phyloP scores from a whole-genome alignment of 768 basidiomycete genomes.

The Russula emetica region DNA sequence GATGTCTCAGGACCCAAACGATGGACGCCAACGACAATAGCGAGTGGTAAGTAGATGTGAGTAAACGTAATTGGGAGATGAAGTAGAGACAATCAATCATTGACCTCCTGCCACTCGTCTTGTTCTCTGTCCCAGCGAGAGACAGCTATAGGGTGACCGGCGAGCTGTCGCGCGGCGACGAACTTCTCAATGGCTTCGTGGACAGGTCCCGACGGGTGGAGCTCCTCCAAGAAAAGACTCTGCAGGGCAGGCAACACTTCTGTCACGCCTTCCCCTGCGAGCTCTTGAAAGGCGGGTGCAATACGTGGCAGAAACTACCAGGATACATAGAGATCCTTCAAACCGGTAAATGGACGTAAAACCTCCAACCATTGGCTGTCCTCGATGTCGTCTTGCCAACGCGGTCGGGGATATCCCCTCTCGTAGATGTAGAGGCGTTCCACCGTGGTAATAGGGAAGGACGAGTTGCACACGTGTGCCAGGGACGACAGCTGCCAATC shows the following conservation, averaged over 20 bases:
- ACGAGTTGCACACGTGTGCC: not conserved
- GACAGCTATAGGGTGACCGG: too few relatives aligned
- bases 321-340: not conserved
- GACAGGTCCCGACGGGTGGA: too few relatives aligned
- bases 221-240: too few relatives aligned
- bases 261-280: not conserved
- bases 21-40: too few relatives aligned
- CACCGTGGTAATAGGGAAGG: not conserved
- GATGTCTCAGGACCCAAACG: too few relatives aligned
- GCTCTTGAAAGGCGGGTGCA: not conserved
- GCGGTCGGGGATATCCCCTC: rapidly evolving
- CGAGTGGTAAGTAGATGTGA: too few relatives aligned
- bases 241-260: not conserved
- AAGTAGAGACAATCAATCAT: too few relatives aligned
- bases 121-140: too few relatives aligned
- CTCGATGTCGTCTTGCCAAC: not conserved
- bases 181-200: too few relatives aligned
- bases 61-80: too few relatives aligned
- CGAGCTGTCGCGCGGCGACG: too few relatives aligned
- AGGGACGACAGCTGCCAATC: not conserved
- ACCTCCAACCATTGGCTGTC: not conserved
- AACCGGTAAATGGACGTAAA: not conserved
- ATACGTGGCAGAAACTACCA: not conserved
- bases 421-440: not conserved
- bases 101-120: too few relatives aligned